Base-by-base conservation (phyloP, 345 rosid species). In the Luvunga scandens region DNA sequence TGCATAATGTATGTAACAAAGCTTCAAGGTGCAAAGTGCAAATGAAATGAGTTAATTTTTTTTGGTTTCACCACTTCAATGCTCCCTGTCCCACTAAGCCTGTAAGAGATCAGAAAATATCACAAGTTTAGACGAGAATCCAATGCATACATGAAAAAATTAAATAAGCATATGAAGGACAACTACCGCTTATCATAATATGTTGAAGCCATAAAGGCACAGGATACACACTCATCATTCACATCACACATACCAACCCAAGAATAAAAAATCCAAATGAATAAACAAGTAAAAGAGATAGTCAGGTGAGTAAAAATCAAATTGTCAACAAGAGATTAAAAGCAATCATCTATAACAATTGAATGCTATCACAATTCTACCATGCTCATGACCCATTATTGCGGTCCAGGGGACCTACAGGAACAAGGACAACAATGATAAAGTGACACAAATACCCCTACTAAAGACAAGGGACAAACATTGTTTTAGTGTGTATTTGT, bases 1-100 rank as follows among this genome's bases (percentile, higher is more conserved):
- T 93, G 98, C 98, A 94, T 94, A 83, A 83, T 88, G 85, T 78
- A 75, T 71, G 85, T 80, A 68, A 75, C 76, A 74, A 72, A 65
- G 81, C 84, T 84, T 75, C 48, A 50, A 72, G 73, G 61, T 81
- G 62, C 45, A 75, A 77, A 71, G 81, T 61, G 36, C 55, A 82
- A 79, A 61, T 73, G 50, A 79, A 79, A n/a, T 59, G 64, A 69
- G 75, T 57, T 71, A 79, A 53, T 18, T 53, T 83, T 18, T 53
- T 83, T 75, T 75, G 64, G 74, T 85, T 84, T 81, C 83, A 67
- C 81, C 27, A 61, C 85, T 87, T 87, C 90, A 87, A 89, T 83
- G 91, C 90, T 69, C 72, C 78, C 85, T 90, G 89, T 75, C 87
- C 91, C 88, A 88, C 89, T 81, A 75, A 76, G 78, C 83, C 88